phyloP scores from a whole-genome alignment of 116 monocot species.

The Papilionanthe hybrid region DNA sequence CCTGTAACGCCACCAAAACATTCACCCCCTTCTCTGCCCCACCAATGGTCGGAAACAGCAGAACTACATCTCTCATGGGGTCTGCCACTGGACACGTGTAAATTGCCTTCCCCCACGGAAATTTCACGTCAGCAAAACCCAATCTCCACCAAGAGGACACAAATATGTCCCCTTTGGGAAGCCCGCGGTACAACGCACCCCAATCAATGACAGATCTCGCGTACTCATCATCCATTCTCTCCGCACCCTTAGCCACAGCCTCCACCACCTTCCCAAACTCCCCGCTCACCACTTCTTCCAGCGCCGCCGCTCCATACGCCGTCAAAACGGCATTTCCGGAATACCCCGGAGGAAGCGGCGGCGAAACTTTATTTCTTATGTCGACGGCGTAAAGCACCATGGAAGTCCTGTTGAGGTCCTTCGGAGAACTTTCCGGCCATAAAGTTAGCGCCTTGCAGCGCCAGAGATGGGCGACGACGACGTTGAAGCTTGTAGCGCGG shows the following conservation, averaged over 20 bases:
- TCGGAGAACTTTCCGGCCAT: not conserved
- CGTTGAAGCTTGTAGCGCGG: constrained; percentile 28
- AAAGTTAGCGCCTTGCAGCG: constrained; percentile 27
- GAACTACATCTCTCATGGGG: constrained; percentile 14
- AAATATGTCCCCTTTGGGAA: constrained; percentile 26
- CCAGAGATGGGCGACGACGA: constrained; percentile 43
- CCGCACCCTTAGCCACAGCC: constrained; percentile 17
- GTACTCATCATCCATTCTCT: constrained; percentile 29
- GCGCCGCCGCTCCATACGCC: constrained; percentile 14
- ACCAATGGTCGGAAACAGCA: constrained; percentile 8
- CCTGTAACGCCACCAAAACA: constrained; percentile 17
- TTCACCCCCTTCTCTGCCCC: constrained; percentile 10
- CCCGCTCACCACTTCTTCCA: constrained; percentile 10
- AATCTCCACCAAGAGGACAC: constrained; percentile 39
- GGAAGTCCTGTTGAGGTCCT: not conserved
- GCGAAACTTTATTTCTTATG: constrained; percentile 14
- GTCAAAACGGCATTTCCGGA: constrained; percentile 27
- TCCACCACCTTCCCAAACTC: constrained; percentile 22
- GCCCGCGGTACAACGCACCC: constrained; percentile 26
- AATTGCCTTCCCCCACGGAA: constrained; percentile 24
- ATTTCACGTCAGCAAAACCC: constrained; percentile 26
- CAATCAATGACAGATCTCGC: constrained; percentile 36
- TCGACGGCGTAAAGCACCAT: constrained; percentile 31
- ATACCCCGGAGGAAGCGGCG: constrained; percentile 19
- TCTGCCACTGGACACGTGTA: constrained; percentile 18